A percentile compares a stretch with the other conserved stretches of the same genome.
Conservation (phyloP, 257 asterid species). For the Salvia miltiorrhiza region DNA sequence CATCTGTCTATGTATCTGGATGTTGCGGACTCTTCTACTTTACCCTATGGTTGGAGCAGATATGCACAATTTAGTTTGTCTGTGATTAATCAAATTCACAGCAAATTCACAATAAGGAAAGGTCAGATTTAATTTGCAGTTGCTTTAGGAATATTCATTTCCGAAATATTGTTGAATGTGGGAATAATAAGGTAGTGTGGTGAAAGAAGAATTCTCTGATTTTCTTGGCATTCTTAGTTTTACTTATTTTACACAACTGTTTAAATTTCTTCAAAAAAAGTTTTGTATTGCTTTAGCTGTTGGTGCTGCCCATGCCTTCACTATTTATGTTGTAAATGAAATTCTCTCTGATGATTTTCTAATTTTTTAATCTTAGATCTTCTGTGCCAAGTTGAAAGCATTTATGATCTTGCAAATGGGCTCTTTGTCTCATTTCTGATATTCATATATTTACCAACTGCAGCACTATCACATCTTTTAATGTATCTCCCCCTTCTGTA, state of each 20-base stretch:
- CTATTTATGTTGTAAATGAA: background rate
- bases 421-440: background rate
- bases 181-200: background rate
- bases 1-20: conserved; percentile 81
- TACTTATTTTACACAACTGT: background rate
- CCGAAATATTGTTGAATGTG: conserved; percentile 5
- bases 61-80: conserved; percentile 80
- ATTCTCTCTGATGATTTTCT: background rate
- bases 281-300: background rate
- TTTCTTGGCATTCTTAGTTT: background rate
- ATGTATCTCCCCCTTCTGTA: background rate
- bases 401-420: background rate
- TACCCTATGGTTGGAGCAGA: conserved; percentile 92
- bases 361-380: background rate
- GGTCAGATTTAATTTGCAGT: conserved; percentile 34
- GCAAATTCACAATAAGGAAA: conserved; percentile 63
- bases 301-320: background rate
- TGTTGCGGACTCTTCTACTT: conserved; percentile 62
- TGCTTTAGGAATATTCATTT: background rate
- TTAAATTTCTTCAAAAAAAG: background rate
- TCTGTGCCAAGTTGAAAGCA: background rate
- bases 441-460: background rate
- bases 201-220: background rate
- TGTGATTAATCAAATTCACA: conserved; percentile 59
- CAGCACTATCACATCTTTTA: conserved; percentile 6